A percentile compares a stretch with the other conserved stretches of the same genome.
Conservation (phyloP, 108 stramenopile genomes). For the Seminavis robusta region DNA sequence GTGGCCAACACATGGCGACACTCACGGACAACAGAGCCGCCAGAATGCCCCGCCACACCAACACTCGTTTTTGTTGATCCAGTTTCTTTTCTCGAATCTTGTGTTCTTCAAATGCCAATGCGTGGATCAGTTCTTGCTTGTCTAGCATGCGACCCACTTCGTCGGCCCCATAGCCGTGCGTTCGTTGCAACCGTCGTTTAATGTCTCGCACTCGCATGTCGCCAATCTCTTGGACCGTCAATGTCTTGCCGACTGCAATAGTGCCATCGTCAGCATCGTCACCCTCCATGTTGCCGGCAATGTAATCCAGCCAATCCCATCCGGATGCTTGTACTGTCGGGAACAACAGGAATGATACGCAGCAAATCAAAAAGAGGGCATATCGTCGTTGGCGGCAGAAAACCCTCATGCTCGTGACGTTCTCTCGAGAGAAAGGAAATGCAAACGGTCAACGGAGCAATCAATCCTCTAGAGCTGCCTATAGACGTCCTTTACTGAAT, state of each 20-base stretch:
- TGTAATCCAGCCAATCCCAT: too few relatives aligned
- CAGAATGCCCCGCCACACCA: constrained; percentile 38
- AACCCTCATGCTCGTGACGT: too few relatives aligned
- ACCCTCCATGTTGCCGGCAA: too few relatives aligned
- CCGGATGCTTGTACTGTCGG: too few relatives aligned
- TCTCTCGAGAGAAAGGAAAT: too few relatives aligned
- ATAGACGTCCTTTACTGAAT: too few relatives aligned
- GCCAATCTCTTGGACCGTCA: constrained; percentile 65
- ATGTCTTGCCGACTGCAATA: constrained; percentile 23
- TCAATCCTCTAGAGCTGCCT: too few relatives aligned
- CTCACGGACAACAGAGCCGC: constrained; percentile 49
- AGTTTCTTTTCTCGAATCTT: constrained; percentile 47
- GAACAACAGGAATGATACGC: too few relatives aligned
- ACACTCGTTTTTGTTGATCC: constrained; percentile 44
- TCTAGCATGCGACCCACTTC: constrained; percentile 83
- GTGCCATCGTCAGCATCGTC: too few relatives aligned
- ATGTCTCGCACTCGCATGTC: constrained; percentile 79
- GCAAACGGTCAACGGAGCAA: too few relatives aligned
- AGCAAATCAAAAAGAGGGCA: too few relatives aligned
- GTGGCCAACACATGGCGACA: constrained; percentile 66
- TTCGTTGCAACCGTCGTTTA: constrained; percentile 65
- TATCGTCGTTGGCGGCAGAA: too few relatives aligned
- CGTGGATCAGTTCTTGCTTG: constrained; percentile 83
- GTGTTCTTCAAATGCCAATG: constrained; percentile 79
- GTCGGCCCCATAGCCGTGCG: constrained; percentile 76